phyloP scores from a whole-genome alignment of 1,284 basidiomycete genomes.

The Sanghuangporus baumii region DNA sequence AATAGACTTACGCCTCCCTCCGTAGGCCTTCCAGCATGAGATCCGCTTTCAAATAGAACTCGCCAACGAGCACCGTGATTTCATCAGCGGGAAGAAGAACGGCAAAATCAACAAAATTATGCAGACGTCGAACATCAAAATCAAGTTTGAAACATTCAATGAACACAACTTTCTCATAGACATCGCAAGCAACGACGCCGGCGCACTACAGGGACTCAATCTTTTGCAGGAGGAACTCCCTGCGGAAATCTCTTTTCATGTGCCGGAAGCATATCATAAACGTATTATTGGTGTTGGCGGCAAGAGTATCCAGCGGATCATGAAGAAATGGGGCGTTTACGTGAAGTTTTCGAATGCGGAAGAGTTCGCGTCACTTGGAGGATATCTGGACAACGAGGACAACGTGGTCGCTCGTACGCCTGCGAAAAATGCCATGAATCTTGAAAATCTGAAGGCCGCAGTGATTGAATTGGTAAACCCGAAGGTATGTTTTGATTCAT shows the following conservation, averaged over 20 bases:
- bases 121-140: constrained; percentile 94
- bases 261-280: constrained; percentile 98
- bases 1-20: not conserved
- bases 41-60: constrained; percentile 98
- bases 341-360: constrained; percentile 99
- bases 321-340: constrained; percentile 99
- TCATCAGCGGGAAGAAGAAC: constrained; percentile 97
- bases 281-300: constrained; percentile 99
- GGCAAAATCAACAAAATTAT: constrained; percentile 99
- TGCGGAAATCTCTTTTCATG: constrained; percentile 99
- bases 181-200: constrained; percentile 76
- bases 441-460: constrained; percentile 93
- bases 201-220: constrained; percentile 83
- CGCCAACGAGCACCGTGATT: constrained; percentile 96
- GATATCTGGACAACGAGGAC: constrained; percentile 97
- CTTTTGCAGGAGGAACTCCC: constrained; percentile 95
- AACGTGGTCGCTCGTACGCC: constrained; percentile 97
- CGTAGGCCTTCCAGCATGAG: constrained; percentile 88
- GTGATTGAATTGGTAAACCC: constrained; percentile 98
- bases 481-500: constrained; percentile 50
- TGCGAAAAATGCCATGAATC: constrained; percentile 93
- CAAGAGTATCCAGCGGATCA: constrained; percentile 97
- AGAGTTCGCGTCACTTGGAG: constrained; percentile 92
- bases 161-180: constrained; percentile 99
- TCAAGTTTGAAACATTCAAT: constrained; percentile 99